Evolutionary conservation across 106 monocot species (phyloP), one percentile per base, ranked within the genome.

Genomic region (Platanthera guangdongensis): DNA sequence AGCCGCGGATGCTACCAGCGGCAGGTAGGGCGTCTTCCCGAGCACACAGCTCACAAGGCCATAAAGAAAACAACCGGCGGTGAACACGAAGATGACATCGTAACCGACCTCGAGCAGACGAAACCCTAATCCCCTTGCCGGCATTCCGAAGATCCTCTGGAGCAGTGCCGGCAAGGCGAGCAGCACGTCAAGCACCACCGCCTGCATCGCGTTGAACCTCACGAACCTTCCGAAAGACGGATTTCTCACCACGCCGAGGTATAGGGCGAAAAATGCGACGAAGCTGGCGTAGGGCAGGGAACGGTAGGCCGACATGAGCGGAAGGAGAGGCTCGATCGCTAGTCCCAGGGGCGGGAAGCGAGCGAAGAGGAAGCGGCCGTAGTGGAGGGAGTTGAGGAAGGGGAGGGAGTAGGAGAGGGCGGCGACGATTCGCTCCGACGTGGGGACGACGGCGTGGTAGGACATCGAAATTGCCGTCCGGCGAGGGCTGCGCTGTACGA

Each of bases 191-290:
- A 95, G 87, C 7, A 95, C 83, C 15, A 95, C 87, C 10, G 94
- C 94, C 79, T 95, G 94, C 94, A 95, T 95, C 1, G 91, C 73
- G 72, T 95, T 90, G 85, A 86, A 88, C 74, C 89, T 75, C 76
- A 94, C 88, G 83, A 78, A 91, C 18, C 89, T 78, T n/a, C 74
- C 69, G 84, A 99, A 83, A 75, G 7, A 48, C 14, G 86, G 79
- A 86, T 88, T 91, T 68, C 87, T 81, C 75, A 86, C 95, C 69
- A 92, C 88, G 8, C 85, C 84, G 83, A 97, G 91, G 86, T 88
- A 89, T 78, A 88, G 88, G 16, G 87, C 91, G 82, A 97, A 97
- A 86, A 92, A 89, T 63, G 91, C 90, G 32, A 87, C 86, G 86
- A 92, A 97, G 59, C 74, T 68, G 49, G 91, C 89, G 80, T 81